Evolutionary conservation across 805 yeast genomes (phyloP).

Genomic region (Teunomyces pallodes): DNA sequence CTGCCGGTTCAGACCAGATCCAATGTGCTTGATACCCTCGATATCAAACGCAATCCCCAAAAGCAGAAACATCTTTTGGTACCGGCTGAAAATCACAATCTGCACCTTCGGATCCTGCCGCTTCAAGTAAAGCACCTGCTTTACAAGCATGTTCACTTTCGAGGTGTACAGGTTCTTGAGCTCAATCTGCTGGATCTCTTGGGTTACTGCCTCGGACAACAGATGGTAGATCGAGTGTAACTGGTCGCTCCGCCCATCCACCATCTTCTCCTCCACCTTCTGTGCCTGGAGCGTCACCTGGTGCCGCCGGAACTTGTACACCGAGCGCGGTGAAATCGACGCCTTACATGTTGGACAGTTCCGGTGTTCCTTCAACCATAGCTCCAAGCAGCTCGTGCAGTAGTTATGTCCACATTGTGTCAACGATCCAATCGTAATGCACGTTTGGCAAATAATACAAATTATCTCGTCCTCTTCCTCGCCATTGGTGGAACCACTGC

Average conservation of each 20-base stretch:
- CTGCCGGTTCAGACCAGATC: conserved; percentile 55
- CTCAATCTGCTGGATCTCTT: conserved; percentile 40
- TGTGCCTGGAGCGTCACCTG: conserved; percentile 51
- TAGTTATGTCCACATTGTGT: conserved; percentile 92
- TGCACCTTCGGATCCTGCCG: conserved; percentile 62
- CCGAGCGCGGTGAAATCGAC: conserved; percentile 44
- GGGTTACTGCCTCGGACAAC: conserved; percentile 39
- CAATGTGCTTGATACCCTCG: conserved; percentile 44
- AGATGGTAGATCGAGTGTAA: conserved; percentile 46
- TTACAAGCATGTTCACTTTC: conserved; percentile 79
- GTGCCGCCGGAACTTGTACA: conserved; percentile 68
- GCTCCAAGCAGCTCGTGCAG: conserved; percentile 74
- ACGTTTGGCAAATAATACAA: conserved; percentile 77
- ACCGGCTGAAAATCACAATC: conserved; percentile 86
- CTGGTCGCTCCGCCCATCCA: conserved; percentile 8
- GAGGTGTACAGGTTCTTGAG: conserved; percentile 62
- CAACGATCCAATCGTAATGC: conserved; percentile 71
- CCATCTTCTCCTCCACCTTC: conserved; percentile 28
- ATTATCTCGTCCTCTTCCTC: conserved; percentile 39
- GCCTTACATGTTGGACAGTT: conserved; percentile 84
- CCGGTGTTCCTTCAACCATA: conserved; percentile 60
- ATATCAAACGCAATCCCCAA: conserved; percentile 63
- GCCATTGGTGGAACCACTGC: background rate
- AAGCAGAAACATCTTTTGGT: conserved; percentile 70
- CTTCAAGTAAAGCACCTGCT: conserved; percentile 65